These are phyloP conservation scores for Ochetophila trinervis DNA, from an alignment of 306 rosid genomes.

Conservation along the genomic window DNA sequence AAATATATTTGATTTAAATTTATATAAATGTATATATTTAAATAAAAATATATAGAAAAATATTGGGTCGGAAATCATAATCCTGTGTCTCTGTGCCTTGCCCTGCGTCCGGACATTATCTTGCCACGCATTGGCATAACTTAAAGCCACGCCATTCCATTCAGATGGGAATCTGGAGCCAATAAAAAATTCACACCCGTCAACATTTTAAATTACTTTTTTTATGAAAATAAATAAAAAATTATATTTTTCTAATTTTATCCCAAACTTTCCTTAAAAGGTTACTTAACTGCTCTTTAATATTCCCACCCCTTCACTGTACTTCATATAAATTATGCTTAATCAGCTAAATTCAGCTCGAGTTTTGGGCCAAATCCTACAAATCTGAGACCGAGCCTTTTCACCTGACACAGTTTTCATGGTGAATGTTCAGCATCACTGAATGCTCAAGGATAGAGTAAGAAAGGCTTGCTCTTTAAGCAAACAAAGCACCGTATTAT, in stretches of 20 bases:
- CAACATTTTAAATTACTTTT: neutral
- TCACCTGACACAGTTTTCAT: slow-evolving; percentile 14
- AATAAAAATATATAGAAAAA: no score
- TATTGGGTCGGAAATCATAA: no score
- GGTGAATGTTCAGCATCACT: neutral
- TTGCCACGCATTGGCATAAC: no score
- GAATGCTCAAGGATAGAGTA: slow-evolving; percentile 1
- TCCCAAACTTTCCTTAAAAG: neutral
- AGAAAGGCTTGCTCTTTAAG: slow-evolving; percentile 11
- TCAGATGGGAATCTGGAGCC: no score
- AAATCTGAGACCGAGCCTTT: slow-evolving; percentile 25
- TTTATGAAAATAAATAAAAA: neutral
- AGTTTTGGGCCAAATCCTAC: slow-evolving; percentile 15
- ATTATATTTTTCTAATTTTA: neutral
- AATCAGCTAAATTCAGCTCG: slow-evolving; percentile 2
- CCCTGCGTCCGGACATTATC: no score
- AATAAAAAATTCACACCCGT: neutral
- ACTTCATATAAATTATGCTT: neutral
- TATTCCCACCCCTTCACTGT: neutral
- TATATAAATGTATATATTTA: no score
- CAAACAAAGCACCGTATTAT: slow-evolving; percentile 4
- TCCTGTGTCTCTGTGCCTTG: no score
- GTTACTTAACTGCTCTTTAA: slow-evolving; percentile 2
- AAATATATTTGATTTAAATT: no score
- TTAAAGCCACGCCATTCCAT: slow-evolving; percentile 5